Base-by-base conservation (phyloP, 164 flowering plant genomes). In the Piper betle region DNA sequence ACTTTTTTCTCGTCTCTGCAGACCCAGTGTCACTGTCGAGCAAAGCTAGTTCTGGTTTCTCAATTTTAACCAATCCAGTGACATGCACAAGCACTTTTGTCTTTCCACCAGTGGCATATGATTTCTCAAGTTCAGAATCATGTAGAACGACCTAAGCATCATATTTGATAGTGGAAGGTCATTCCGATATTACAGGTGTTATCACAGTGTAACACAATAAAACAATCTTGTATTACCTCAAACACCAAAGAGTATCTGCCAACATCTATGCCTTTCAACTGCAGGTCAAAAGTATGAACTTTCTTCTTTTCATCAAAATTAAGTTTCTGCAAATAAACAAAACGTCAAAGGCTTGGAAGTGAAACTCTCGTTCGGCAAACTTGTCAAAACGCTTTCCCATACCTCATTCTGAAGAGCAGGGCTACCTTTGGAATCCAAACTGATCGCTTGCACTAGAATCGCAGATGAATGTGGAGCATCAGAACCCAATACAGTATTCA, bases 1-100 rank as follows among this genome's bases (percentile, higher is more conserved):
- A 88, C 97, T 72, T 82, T 57, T 88, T 75, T 68, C 76, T 73
- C 55, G 85, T 68, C 73, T 85, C 99, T 42, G 80, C 48, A 57
- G 77, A 86, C 53, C 84, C 93, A 66, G 79, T 79, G 69, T 93
- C 99, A 78, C 84, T 86, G 71, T 93, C 95, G 69, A 93, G 80
- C 18, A 90, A 71, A 37, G 82, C 74, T 72, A 90, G 76, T 70
- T 85, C 89, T 16, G 93, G 83, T 73, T 61, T 72, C 13, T 79
- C 84, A 73, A 88, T 66, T 53, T 80, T 76, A 39, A 90, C 68
- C 39, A 74, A 69, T 66, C 99, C 97, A 4, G 92, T 86, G 55
- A 88, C 64, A 74, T 68, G 76, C 56, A 90, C 64, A 39, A 77
- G 75, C 25, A 82, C 82, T 66, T 74, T 72, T 40, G 78, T 79